Base-by-base conservation (phyloP, 495 filamentous ascomycete species). In the Emericellopsis terricola region DNA sequence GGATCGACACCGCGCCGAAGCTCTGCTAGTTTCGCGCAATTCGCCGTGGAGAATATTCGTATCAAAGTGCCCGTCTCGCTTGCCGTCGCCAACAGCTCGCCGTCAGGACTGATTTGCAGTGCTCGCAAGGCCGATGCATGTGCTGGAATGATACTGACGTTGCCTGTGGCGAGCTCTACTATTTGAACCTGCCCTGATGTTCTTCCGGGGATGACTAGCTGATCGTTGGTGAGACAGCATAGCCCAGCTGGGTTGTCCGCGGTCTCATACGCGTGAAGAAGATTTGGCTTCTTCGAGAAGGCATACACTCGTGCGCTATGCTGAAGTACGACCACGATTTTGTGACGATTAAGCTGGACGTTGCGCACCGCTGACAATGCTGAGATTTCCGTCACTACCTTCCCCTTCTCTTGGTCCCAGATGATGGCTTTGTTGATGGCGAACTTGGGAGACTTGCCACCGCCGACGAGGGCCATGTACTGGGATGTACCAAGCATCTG, bases 61-160 rank as follows among this genome's bases (percentile, higher is more conserved):
- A 97, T 67, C 28, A 97, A 55, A 2, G 89, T 97, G 14, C 89
- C 89, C 73, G 85, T 76, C 50, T 94, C 83, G 53, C 85, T 93
- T 3, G 89, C 89, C 3, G 87, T 94, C 11, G 85, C 89, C 15
- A 96, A 55, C 21, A 89, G 45, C 34, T 85, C 73, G 8, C 83
- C 86, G 47, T 91, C 78, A 0, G 59, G 65, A 41, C 81, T 93
- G 23, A 97, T 54, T 21, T 73, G 66, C 48, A 96, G 62, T n/a
- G 84, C 81, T 32, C 78, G 64, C 19, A 97, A 53, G 2, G 77
- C 67, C 2, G 78, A 72, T 17, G 76, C 71, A 52, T 97, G 89
- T 2, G 91, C 89, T 1, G 87, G 87, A 31, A 94, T 81, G 52
- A 97, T 94, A 54, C 76, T 92, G 38, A 94, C 81, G 43, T 81